phyloP scores from a whole-genome alignment of 2,329 filamentous ascomycete genomes.

The Aureobasidium sp. region DNA sequence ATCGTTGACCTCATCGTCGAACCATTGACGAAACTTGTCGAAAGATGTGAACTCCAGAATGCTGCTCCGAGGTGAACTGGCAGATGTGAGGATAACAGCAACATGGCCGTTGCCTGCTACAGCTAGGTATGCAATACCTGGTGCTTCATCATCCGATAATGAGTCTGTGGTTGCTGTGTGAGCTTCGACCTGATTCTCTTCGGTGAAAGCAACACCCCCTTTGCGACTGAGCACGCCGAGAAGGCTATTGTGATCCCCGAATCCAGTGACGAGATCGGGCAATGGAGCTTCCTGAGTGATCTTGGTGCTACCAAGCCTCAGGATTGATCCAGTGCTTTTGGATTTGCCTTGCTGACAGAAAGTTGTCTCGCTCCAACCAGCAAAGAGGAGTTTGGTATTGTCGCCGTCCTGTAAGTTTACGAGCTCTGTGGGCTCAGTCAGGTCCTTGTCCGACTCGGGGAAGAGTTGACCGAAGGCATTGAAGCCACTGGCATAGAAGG shows the following conservation, averaged over 20 bases:
- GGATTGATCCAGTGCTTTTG: slow-evolving; percentile 14
- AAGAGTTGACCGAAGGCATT: slow-evolving; percentile 9
- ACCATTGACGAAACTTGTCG: slow-evolving; percentile 21
- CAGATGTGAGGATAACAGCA: slow-evolving; percentile 20
- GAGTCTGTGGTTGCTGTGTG: neutral
- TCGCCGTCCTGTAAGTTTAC: neutral
- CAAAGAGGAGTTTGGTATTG: slow-evolving; percentile 18
- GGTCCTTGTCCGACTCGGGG: neutral
- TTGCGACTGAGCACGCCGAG: slow-evolving; percentile 19
- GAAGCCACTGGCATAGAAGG: slow-evolving; percentile 6
- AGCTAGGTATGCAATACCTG: slow-evolving; percentile 19
- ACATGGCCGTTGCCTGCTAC: slow-evolving; percentile 22
- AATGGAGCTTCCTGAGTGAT: slow-evolving; percentile 13
- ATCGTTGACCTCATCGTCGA: slow-evolving; percentile 18
- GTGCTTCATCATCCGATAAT: slow-evolving; percentile 14
- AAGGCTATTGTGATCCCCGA: slow-evolving; percentile 26
- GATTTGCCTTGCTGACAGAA: slow-evolving; percentile 12
- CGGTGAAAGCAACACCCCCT: slow-evolving; percentile 18
- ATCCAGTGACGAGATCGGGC: slow-evolving; percentile 1
- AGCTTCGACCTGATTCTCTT: slow-evolving; percentile 1
- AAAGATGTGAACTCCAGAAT: slow-evolving; percentile 22
- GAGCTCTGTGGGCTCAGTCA: neutral
- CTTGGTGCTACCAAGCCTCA: neutral
- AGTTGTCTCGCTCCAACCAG: slow-evolving; percentile 25
- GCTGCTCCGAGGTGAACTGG: slow-evolving; percentile 19